phyloP scores from a whole-genome alignment of 1,284 basidiomycete species.

The Lignosus rhinocerotis region DNA sequence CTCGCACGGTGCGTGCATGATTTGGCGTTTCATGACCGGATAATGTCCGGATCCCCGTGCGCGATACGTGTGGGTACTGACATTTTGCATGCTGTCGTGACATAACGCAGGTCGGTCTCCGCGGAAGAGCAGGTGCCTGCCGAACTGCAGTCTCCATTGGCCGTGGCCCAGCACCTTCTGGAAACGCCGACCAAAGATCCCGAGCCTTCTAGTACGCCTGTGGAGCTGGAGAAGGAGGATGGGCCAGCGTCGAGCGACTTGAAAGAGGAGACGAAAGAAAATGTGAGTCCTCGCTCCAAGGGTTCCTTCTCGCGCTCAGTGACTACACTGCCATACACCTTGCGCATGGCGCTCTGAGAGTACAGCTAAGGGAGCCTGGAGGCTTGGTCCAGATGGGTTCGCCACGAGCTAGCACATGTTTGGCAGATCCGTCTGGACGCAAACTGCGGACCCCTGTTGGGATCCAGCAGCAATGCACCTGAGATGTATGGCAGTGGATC shows the following conservation, averaged over 20 bases:
- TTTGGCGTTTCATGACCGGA: neutral
- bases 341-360: neutral
- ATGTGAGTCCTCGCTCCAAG: constrained; percentile 24
- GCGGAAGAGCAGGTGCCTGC: constrained; percentile 58
- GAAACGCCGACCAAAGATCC: constrained; percentile 37
- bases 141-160: constrained; percentile 63
- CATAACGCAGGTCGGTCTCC: constrained; percentile 35
- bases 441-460: neutral
- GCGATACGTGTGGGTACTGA: constrained; percentile 7
- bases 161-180: constrained; percentile 58
- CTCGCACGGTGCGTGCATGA: constrained; percentile 56
- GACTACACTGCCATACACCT: neutral
- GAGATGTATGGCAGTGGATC: neutral
- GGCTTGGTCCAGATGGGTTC: neutral
- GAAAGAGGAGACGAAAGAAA: constrained; percentile 28
- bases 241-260: constrained; percentile 28
- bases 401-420: neutral
- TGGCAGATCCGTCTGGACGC: neutral
- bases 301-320: neutral
- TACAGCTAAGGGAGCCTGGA: neutral
- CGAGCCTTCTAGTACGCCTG: constrained; percentile 29
- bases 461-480: neutral
- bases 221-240: constrained; percentile 35
- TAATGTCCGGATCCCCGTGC: constrained; percentile 7
- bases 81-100: constrained; percentile 9